A percentile compares a stretch with the other conserved stretches of the same genome.
These are phyloP conservation scores for Cercophora scortea DNA, from an alignment of 495 filamentous ascomycete genomes.

Conservation along the genomic window DNA sequence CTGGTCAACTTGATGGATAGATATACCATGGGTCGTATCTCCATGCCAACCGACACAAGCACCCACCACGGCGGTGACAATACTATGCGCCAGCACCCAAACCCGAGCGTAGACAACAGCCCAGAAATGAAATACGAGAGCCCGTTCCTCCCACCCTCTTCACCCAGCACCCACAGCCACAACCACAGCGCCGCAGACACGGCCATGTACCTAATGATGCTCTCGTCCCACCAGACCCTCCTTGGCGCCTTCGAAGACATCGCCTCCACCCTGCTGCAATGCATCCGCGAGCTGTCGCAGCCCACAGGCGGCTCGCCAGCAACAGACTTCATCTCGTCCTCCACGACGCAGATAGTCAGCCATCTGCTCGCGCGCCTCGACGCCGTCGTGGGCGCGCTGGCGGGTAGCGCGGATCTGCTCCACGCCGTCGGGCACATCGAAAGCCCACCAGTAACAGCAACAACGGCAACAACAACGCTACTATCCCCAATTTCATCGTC, in stretches of 20 bases:
- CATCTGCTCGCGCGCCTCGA: not conserved
- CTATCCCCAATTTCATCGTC: too few species aligned
- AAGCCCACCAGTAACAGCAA: too few species aligned
- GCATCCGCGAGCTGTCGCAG: not conserved
- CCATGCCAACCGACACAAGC: too few species aligned
- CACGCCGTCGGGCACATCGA: too few species aligned
- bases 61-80: not conserved
- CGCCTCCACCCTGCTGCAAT: not conserved
- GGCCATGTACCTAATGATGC: conserved; percentile 1
- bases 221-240: conserved; percentile 7
- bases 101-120: not conserved
- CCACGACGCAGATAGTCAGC: not conserved
- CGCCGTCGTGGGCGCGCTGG: not conserved
- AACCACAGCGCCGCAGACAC: conserved; percentile 3
- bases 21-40: not conserved
- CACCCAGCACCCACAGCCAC: not conserved
- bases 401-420: not conserved
- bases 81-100: not conserved
- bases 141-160: not conserved
- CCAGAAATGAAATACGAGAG: not conserved
- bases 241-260: conserved; percentile 11
- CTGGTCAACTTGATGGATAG: conserved; percentile 8
- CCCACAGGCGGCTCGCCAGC: not conserved
- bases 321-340: not conserved
- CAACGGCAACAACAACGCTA: too few species aligned